Evolutionary conservation across 495 filamentous ascomycete species (phyloP).

Genomic region (Annulohypoxylon bovei): DNA sequence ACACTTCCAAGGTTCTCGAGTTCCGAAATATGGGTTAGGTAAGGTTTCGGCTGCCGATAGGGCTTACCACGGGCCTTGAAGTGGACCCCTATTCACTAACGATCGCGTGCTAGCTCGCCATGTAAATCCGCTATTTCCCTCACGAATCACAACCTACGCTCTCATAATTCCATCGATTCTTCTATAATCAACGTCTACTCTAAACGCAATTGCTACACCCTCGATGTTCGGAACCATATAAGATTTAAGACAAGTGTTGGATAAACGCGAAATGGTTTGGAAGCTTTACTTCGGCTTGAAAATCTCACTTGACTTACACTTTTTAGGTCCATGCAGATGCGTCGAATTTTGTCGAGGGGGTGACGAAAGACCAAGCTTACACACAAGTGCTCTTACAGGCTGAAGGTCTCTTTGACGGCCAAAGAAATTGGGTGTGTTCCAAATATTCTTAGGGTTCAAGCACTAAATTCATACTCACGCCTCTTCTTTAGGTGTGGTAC

Average conservation of each 20-base stretch:
- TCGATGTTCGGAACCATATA: background rate
- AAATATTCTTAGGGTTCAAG: background rate
- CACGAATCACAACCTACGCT: background rate
- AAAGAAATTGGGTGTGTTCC: conserved; percentile 85
- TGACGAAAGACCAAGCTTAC: conserved; percentile 81
- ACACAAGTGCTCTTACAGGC: conserved; percentile 77
- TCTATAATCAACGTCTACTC: background rate
- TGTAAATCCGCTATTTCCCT: conserved; percentile 22
- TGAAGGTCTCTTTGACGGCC: conserved; percentile 75
- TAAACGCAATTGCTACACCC: background rate
- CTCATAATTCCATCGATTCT: background rate
- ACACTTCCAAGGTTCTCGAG: background rate
- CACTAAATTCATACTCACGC: conserved; percentile 6
- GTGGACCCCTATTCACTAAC: conserved; percentile 10
- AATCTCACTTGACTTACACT: conserved; percentile 18
- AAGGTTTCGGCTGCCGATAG: conserved; percentile 8
- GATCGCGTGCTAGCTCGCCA: conserved; percentile 35
- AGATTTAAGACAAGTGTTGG: background rate
- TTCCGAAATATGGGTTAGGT: conserved; percentile 7
- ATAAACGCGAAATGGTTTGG: conserved; percentile 21
- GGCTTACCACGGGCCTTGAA: conserved; percentile 9
- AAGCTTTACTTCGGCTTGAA: background rate
- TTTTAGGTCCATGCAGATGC: conserved; percentile 86
- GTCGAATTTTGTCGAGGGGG: conserved; percentile 72
- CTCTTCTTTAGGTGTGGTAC: conserved; percentile 38